Conservation (phyloP, 805 yeast genomes). For the Yarrowia porcina region DNA sequence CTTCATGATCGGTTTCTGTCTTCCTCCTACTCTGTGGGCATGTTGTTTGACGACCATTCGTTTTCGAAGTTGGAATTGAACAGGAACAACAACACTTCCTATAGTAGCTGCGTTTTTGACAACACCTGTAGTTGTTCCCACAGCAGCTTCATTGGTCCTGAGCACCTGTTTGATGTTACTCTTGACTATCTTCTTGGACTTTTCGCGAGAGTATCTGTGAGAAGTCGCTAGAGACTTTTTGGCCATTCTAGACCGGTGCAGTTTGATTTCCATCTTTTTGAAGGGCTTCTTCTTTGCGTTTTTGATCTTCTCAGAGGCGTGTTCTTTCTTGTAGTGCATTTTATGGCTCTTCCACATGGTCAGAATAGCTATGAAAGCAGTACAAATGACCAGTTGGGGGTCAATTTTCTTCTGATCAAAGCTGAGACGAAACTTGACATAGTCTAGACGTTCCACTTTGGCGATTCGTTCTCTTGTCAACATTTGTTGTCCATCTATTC, state of each 20-base stretch:
- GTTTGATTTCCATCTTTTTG: not conserved
- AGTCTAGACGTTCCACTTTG: not conserved
- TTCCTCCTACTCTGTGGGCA: constrained; percentile 4
- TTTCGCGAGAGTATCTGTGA: not conserved
- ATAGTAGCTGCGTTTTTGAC: not conserved
- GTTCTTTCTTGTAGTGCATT: not conserved
- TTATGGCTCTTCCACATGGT: constrained; percentile 1
- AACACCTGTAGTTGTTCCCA: constrained; percentile 11
- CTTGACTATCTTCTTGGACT: not conserved
- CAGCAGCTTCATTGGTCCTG: not conserved
- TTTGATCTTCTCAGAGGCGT: not conserved
- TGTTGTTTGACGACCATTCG: not conserved
- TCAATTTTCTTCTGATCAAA: constrained; percentile 15
- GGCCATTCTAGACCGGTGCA: not conserved
- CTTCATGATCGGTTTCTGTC: not conserved
- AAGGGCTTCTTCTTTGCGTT: not conserved
- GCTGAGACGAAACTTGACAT: not conserved
- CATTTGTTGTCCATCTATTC: not conserved
- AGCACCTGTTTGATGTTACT: constrained; percentile 1
- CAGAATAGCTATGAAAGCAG: not conserved
- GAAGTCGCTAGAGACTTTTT: not conserved
- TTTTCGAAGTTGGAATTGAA: not conserved
- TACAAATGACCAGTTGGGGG: constrained; percentile 10
- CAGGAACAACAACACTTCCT: constrained; percentile 10
- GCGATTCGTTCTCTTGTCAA: constrained; percentile 2